Conservation (phyloP, 495 filamentous ascomycete genomes). For the Pseudomonodictys pantanalensis region DNA sequence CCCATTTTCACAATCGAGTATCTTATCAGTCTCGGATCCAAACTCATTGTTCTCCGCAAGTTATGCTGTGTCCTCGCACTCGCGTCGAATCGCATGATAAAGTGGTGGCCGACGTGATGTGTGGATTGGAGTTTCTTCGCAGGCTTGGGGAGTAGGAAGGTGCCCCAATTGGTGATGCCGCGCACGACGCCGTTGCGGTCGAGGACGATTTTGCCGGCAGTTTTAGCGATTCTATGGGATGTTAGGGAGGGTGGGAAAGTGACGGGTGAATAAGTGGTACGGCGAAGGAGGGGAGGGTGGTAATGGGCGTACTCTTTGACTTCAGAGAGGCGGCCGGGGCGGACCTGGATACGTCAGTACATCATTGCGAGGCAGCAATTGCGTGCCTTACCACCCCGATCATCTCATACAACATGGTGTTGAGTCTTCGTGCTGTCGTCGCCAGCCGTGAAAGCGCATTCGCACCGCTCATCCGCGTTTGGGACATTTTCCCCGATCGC, state of each 20-base stretch:
- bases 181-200: constrained; percentile 84
- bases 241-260: constrained; percentile 18
- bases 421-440: not conserved
- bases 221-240: constrained; percentile 75
- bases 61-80: constrained; percentile 65
- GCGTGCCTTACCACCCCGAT: constrained; percentile 76
- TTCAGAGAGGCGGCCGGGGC: constrained; percentile 79
- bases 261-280: not conserved
- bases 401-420: constrained; percentile 90
- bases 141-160: constrained; percentile 72
- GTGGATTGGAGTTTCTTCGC: constrained; percentile 72
- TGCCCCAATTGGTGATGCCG: constrained; percentile 90
- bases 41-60: constrained; percentile 68
- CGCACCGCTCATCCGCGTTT: not conserved
- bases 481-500: no score
- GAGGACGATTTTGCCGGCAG: constrained; percentile 80
- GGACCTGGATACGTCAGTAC: constrained; percentile 60
- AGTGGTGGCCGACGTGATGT: constrained; percentile 86
- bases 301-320: constrained; percentile 76
- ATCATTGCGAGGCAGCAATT: not conserved
- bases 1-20: constrained; percentile 85
- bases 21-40: constrained; percentile 88
- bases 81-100: constrained; percentile 93
- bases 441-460: not conserved
- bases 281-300: not conserved